A percentile compares a stretch with the other conserved stretches of the same genome.
These are phyloP conservation scores for Barbarea vulgaris DNA, from an alignment of 345 rosid genomes.

Conservation along the genomic window DNA sequence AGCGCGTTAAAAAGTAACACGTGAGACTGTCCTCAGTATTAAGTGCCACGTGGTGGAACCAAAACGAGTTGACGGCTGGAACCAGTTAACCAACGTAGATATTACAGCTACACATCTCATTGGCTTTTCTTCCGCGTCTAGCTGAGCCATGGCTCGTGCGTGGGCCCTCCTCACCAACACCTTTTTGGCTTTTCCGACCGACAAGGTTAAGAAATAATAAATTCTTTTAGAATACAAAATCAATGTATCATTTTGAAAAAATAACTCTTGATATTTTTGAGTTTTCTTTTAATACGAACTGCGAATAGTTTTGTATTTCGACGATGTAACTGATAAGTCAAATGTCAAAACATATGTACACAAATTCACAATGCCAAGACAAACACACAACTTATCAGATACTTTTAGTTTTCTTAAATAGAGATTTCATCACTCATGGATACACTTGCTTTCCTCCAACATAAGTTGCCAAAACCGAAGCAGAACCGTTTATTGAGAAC, in stretches of 20 bases:
- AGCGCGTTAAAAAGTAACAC: slow-evolving; percentile 7
- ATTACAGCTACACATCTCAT: slow-evolving; percentile 30
- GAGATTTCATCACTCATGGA: slow-evolving; percentile 41
- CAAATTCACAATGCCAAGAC: neutral
- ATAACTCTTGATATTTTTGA: neutral
- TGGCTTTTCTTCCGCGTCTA: slow-evolving; percentile 4
- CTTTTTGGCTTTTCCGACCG: neutral
- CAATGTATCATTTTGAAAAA: neutral
- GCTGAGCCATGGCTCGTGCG: neutral
- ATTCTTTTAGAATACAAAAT: neutral
- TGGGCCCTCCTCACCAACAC: slow-evolving; percentile 20
- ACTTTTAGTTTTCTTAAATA: neutral
- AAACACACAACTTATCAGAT: neutral
- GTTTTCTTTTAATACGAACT: neutral
- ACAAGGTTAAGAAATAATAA: neutral
- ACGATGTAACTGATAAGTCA: neutral
- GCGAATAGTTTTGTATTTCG: neutral
- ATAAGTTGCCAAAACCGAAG: slow-evolving; percentile 65
- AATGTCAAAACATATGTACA: neutral
- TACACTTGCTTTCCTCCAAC: slow-evolving; percentile 62
- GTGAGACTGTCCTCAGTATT: slow-evolving; percentile 1
- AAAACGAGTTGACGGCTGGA: slow-evolving; percentile 36
- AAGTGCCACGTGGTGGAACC: slow-evolving; percentile 27
- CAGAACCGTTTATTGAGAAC: slow-evolving; percentile 53
- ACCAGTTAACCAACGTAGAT: slow-evolving; percentile 23